Conservation (phyloP, 306 rosid genomes). For the Phaseolus lunatus region DNA sequence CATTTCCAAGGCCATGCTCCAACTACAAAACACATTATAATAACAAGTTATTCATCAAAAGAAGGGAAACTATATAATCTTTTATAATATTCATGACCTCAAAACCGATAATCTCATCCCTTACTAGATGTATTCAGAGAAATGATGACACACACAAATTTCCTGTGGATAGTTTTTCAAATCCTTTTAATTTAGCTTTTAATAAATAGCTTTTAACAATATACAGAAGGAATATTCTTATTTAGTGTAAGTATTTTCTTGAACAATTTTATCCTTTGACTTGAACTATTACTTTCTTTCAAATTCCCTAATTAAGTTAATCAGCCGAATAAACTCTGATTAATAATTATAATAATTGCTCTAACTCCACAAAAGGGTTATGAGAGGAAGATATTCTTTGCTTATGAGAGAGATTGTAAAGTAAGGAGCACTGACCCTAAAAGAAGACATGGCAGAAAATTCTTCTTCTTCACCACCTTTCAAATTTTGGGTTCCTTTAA, state of each 20-base stretch:
- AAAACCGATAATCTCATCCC: too few relatives aligned
- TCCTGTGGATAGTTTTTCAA: background rate
- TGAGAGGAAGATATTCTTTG: background rate
- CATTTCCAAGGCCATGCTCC: slow-evolving; percentile 27
- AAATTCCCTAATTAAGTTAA: background rate
- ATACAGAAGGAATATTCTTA: background rate
- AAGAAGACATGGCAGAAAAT: slow-evolving; percentile 30
- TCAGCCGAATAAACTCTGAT: too few relatives aligned
- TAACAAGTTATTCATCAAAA: background rate
- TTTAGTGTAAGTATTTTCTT: background rate
- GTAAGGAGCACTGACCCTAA: slow-evolving; percentile 44
- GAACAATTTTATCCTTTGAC: background rate
- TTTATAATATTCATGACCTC: too few relatives aligned
- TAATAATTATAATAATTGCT: too few relatives aligned
- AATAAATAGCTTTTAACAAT: background rate
- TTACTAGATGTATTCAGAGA: too few relatives aligned
- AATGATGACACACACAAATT: too few relatives aligned
- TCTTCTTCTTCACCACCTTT: slow-evolving; percentile 33
- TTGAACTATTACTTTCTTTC: background rate
- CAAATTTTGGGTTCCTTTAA: slow-evolving; percentile 47
- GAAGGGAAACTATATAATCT: background rate
- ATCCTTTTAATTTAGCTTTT: background rate
- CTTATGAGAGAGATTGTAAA: background rate
- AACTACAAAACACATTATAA: slow-evolving; percentile 31
- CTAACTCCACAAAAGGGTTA: background rate